Evolutionary conservation across 345 rosid genomes (phyloP), one percentile per base, ranked within the genome.

Genomic region (Excoecaria cochinchinensis): DNA sequence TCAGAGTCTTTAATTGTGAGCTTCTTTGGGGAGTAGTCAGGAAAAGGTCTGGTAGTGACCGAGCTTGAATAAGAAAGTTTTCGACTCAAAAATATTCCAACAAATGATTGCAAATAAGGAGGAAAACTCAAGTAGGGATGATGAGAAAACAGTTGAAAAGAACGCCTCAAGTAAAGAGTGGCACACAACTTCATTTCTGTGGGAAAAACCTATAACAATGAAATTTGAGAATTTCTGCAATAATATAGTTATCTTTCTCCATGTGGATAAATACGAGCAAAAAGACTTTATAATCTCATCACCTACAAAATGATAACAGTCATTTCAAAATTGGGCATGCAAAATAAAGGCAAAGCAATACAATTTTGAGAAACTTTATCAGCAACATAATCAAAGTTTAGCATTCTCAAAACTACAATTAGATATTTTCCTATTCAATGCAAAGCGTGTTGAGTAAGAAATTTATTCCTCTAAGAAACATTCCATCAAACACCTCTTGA

Each of bases 21-120:
- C 70, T 89, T 90, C 86, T 91, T 92, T 0, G 97, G 93, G 40
- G 94, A 90, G 81, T 90, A 95, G 85, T 88, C 87, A 36, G 96
- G 98, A 77, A 95, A 95, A 21, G 96, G 98, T 72, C 99, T 95
- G 53, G 81, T 51, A 44, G 76, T 81, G 39, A 76, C 61, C 16
- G 84, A 74, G 22, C 82, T 68, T n/a, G 84, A 79, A 76, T 71
- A 81, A 22, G 71, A 62, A 31, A 40, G 56, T 15, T 57, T 56
- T 71, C 31, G 69, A 36, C 73, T 73, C 66, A 76, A 47, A 69
- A 8, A 53, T 44, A 39, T 76, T 60, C 61, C 42, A 46, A 72
- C 44, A 25, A 44, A 13, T 40, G 67, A 72, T 16, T 19, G 53
- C 3, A 42, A 69, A 77, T 47, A 10, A 67, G 80, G 57, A 67